These are phyloP conservation scores for Elaeis oleifera DNA, from an alignment of 202 grass and related monocot species.

Conservation along the genomic window DNA sequence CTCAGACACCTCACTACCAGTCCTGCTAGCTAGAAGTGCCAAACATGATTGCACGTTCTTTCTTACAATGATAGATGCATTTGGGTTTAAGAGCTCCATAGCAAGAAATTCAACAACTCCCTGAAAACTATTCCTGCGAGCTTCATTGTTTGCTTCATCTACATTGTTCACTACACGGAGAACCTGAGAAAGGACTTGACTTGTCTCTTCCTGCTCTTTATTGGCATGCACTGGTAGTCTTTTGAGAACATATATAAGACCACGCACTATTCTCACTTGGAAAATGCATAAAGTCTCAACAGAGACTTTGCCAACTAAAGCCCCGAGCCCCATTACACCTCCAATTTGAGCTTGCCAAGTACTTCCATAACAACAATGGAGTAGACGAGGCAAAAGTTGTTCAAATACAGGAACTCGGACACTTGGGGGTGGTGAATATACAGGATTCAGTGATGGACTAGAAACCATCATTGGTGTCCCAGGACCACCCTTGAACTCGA, in stretches of 20 bases:
- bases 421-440: slow-evolving; percentile 97
- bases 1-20: slow-evolving; percentile 96
- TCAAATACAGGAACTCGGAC: slow-evolving; percentile 95
- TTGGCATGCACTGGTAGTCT: slow-evolving; percentile 91
- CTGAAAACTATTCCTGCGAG: slow-evolving; percentile 77
- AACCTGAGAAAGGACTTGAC: slow-evolving; percentile 90
- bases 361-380: slow-evolving; percentile 97
- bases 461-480: slow-evolving; percentile 96
- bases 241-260: slow-evolving; percentile 89
- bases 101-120: slow-evolving; percentile 93
- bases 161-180: slow-evolving; percentile 95
- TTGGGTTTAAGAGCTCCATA: slow-evolving; percentile 82
- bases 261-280: slow-evolving; percentile 90
- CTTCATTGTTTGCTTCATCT: slow-evolving; percentile 97
- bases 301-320: slow-evolving; percentile 92
- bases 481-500: slow-evolving; percentile 63
- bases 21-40: slow-evolving; percentile 87
- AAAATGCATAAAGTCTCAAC: slow-evolving; percentile 91
- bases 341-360: slow-evolving; percentile 99
- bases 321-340: slow-evolving; percentile 91
- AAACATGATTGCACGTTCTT: slow-evolving; percentile 93
- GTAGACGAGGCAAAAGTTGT: slow-evolving; percentile 75
- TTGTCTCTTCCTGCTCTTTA: slow-evolving; percentile 99
- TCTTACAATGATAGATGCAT: slow-evolving; percentile 87
- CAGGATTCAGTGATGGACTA: slow-evolving; percentile 95